Conservation (phyloP, 257 asterid genomes). For the Thymus mandschuricus region DNA sequence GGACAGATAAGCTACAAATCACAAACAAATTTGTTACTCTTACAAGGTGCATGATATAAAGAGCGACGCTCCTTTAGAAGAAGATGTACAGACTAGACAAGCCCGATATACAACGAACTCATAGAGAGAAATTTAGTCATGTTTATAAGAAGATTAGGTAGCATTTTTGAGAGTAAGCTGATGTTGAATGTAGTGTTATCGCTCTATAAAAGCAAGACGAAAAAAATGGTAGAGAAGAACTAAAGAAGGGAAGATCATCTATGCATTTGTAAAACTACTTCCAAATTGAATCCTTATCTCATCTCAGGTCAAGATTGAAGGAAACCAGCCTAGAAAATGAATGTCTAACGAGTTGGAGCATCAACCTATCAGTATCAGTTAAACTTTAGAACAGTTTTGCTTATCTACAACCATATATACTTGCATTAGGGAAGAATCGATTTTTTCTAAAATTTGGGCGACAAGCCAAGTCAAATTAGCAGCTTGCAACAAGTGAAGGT, state of each 20-base stretch:
- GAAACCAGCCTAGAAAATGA: background rate
- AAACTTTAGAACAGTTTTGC: background rate
- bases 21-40: background rate
- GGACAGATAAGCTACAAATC: constrained; percentile 55
- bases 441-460: background rate
- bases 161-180: background rate
- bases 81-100: too few relatives aligned
- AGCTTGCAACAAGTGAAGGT: background rate
- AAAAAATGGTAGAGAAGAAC: too few relatives aligned
- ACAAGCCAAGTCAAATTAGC: background rate
- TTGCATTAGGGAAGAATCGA: background rate
- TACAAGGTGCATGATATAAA: background rate
- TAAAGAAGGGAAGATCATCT: background rate
- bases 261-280: background rate
- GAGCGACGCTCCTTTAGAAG: too few relatives aligned
- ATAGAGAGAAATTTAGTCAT: background rate
- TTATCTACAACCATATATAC: background rate
- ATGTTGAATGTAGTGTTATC: background rate
- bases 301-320: background rate
- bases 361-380: background rate
- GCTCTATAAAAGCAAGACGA: too few relatives aligned
- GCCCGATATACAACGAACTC: background rate
- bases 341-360: background rate
- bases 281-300: background rate
- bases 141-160: background rate